Evolutionary conservation across 805 yeast genomes (phyloP).

Genomic region (Metschnikowia santaceciliae): DNA sequence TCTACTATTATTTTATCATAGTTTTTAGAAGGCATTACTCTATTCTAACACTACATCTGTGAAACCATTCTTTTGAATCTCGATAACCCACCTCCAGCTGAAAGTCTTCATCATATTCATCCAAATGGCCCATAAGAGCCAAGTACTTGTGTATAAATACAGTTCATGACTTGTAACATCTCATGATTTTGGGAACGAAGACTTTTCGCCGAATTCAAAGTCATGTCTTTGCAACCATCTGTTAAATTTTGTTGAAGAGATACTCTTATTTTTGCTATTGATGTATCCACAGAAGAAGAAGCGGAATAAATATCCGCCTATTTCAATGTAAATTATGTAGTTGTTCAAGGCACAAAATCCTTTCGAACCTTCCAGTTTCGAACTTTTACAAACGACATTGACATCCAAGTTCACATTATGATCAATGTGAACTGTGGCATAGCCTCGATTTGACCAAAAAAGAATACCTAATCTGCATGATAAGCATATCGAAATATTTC

Average conservation of each 20-base stretch:
- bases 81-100: slow-evolving; percentile 33
- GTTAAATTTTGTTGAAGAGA: slow-evolving; percentile 28
- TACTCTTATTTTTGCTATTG: not conserved
- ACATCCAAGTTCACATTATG: slow-evolving; percentile 15
- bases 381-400: slow-evolving; percentile 40
- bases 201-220: slow-evolving; percentile 11
- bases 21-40: no score
- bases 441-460: slow-evolving; percentile 47
- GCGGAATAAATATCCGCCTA: slow-evolving; percentile 36
- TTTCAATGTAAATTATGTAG: slow-evolving; percentile 47
- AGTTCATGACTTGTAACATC: slow-evolving; percentile 48
- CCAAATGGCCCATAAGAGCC: slow-evolving; percentile 19
- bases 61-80: slow-evolving; percentile 42
- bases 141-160: slow-evolving; percentile 49
- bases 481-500: slow-evolving; percentile 46
- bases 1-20: no score
- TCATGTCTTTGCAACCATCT: slow-evolving; percentile 24
- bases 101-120: slow-evolving; percentile 1
- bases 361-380: slow-evolving; percentile 36
- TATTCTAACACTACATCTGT: slow-evolving; percentile 41
- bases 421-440: slow-evolving; percentile 17
- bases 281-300: slow-evolving; percentile 16
- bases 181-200: slow-evolving; percentile 35
- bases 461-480: slow-evolving; percentile 51
- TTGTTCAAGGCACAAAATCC: slow-evolving; percentile 58